Evolutionary conservation across 306 rosid species (phyloP), one percentile per base, ranked within the genome.

Genomic region (Trichosanthes truncata): DNA sequence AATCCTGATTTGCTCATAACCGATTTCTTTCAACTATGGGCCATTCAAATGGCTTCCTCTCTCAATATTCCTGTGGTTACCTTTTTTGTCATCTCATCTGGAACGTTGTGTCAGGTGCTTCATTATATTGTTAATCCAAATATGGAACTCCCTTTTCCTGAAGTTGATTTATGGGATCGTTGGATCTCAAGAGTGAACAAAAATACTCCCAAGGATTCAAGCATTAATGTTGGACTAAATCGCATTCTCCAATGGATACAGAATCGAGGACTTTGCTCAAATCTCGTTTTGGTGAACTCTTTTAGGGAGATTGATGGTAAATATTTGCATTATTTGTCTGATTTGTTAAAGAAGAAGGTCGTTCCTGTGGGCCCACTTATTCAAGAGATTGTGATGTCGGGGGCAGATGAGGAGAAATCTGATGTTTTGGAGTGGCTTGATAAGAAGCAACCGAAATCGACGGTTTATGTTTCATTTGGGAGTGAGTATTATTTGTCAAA

Each of bases 11-110:
- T 85, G 71, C 78, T 85, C 55, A 76, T 85, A 0, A 79, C 78
- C 41, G 88, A 80, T 56, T 48, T 67, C 31, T 29, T 85, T 38
- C 85, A 79, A 21, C 85, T 79, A 0, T 82, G 85, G 87, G 88
- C 85, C 33, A 29, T 29, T 57, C 33, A 1, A 29, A 29, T 29
- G 33, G 33, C 33, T 29, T 29, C 33, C 33, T 29, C 33, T 29
- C 33, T 29, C 33, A 29, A 29, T 29, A 29, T 29, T 29, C 33
- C 33, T 29, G 33, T 29, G 33, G 33, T 29, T 29, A 29, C 33
- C 33, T 29, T 29, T 2, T 2, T 29, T 2, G 33, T 29, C 33
- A 2, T 29, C 33, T 1, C 1, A 29, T 1, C 33, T 2, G 33
- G 33, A n/a, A n/a, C n/a, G n/a, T n/a, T n/a, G n/a, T n/a, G n/a